Evolutionary conservation across 163 green algal genomes (phyloP), one percentile per base, ranked within the genome.

Genomic region (Chloroidium sp.): DNA sequence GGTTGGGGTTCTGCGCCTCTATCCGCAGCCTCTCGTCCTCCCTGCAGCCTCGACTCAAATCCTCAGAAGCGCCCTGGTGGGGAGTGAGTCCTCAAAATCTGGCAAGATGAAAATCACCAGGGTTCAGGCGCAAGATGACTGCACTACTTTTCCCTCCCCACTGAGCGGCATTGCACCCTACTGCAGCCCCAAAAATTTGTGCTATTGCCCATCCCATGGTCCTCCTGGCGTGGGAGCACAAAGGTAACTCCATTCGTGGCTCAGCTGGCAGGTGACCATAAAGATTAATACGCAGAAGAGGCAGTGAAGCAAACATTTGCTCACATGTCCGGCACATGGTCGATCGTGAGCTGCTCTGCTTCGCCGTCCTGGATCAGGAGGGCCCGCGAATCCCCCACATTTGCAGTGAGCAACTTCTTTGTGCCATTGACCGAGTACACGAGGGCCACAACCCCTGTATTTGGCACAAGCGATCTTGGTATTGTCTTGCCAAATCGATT

Each of bases 1-100:
- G 93, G 89, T 98, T 98, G 14, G 96, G 96, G 87, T 99, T 99
- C 61, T 90, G 88, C 2, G 58, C 3, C 91, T 99, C 96, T 82
- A 99, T 99, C 78, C 96, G 91, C 67, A 87, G 84, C 13, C 96
- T 88, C 89, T 99, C 96, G 14, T 84, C 83, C 85, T 95, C 92
- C 62, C 86, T 93, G 82, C 74, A 81, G 57, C 59, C 58, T 67
- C 61, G 2, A 64, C 2, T 4, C n/a, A 75, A 14, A 72, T 2
- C 0, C 62, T 80, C 76, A 74, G 3, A 60, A 1, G 1, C 4
- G 60, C n/a, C 36, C 36, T 36, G 36, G 36, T 36, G 36, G 36
- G 36, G 36, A 36, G 36, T 36, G 36, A 36, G 36, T 36, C 36
- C 36, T 36, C 36, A 36, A 36, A 36, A 36, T 36, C 36, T 36